Base-by-base conservation (phyloP, 2,329 filamentous ascomycete genomes). In the Aureobasidium sp. region DNA sequence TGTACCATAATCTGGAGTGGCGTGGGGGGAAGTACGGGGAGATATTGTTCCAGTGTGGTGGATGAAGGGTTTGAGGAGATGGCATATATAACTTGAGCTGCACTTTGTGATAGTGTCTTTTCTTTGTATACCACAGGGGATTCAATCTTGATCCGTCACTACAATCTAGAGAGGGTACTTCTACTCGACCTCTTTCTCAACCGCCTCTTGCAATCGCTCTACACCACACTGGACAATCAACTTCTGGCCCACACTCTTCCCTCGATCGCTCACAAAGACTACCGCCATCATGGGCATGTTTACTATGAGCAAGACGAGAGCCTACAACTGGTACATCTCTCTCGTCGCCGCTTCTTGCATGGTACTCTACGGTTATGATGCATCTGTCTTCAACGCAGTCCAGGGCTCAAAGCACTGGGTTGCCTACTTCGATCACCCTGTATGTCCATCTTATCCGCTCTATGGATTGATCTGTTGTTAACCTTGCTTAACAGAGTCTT, bases 291-390 rank as follows among this genome's bases (percentile, higher is more conserved):
- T 61, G 43, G 60, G 60, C 48, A 61, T 56, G 31, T 53, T 48
- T 27, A 20, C 29, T 42, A 74, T 77, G 62, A 69, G 74, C 67
- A 64, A 69, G 16, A 80, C 76, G 68, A 76, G 77, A 69, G 73
- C 78, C 58, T 85, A 85, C 75, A 85, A 85, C 73, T 84, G 82
- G 81, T 92, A 90, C 80, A 88, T 91, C 70, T 90, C 89, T 67
- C 81, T 91, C 59, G 88, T 92, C 69, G 90, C 90, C 65, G 90
- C 91, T 72, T 88, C 89, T 76, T 92, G 89, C 76, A 93, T 93
- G 91, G 89, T 92, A 27, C 83, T 93, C 51, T 93, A 92, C 75
- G 91, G 91, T 66, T 93, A 93, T 75, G 91, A 93, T 83, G 90
- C 90, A 2, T 91, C 89, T 43, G 90, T 92, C 54, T 93, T 90